Evolutionary conservation across 768 basidiomycete species (phyloP).

Genomic region (Terana coerulea): DNA sequence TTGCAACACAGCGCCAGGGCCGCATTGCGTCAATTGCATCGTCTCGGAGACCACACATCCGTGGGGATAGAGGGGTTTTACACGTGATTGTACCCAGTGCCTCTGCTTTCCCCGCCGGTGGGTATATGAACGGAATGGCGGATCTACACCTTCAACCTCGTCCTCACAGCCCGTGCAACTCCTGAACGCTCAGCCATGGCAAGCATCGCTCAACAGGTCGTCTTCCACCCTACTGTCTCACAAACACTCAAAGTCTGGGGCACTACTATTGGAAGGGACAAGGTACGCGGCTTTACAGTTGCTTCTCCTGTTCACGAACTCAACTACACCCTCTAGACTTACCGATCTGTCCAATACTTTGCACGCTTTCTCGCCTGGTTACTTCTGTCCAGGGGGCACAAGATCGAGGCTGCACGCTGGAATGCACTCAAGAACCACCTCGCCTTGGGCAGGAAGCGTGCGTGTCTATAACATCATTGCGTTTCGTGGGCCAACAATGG

Average conservation of each 20-base stretch:
- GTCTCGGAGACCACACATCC: not conserved
- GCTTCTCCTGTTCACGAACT: not conserved
- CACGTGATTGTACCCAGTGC: conserved; percentile 24
- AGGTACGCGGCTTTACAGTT: conserved; percentile 44
- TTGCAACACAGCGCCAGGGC: not conserved
- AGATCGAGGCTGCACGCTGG: conserved; percentile 71
- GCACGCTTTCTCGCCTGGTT: conserved; percentile 88
- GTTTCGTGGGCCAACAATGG: not conserved
- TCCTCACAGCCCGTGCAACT: not conserved
- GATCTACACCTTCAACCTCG: not conserved
- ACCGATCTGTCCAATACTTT: conserved; percentile 89
- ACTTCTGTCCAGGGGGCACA: conserved; percentile 63
- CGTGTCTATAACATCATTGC: not conserved
- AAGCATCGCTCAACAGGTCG: conserved; percentile 63
- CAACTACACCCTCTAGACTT: conserved; percentile 47
- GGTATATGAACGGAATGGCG: conserved; percentile 7
- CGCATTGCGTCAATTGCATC: not conserved
- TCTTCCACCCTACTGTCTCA: conserved; percentile 82
- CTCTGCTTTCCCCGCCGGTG: conserved; percentile 6
- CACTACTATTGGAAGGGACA: conserved; percentile 88
- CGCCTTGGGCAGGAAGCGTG: conserved; percentile 82
- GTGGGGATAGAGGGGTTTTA: conserved; percentile 18
- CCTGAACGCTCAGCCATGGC: conserved; percentile 23
- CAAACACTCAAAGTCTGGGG: conserved; percentile 71
- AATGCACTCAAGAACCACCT: conserved; percentile 83